phyloP scores from a whole-genome alignment of 2,329 filamentous ascomycete species.

The Colletotrichum orbiculare region DNA sequence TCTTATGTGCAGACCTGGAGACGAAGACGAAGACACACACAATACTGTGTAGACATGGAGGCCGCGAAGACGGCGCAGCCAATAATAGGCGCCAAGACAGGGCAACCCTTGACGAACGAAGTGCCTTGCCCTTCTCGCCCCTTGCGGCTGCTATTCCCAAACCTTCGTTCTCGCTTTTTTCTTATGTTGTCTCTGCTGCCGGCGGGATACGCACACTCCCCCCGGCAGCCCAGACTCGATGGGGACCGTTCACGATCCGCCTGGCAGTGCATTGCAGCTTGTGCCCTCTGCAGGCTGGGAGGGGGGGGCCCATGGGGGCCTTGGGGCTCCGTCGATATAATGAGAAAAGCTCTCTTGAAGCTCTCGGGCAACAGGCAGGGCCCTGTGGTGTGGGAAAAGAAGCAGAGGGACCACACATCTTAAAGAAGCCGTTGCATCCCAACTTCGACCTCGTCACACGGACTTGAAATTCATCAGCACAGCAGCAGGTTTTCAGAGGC shows the following conservation, averaged over 20 bases:
- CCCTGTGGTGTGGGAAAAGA: background rate
- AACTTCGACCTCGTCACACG: constrained; percentile 5
- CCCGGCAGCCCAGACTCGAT: background rate
- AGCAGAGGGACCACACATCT: background rate
- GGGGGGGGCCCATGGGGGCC: too few species aligned
- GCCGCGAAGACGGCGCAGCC: constrained; percentile 5
- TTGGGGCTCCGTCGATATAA: too few species aligned
- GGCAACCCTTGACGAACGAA: constrained; percentile 1
- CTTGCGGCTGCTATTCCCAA: constrained; percentile 6
- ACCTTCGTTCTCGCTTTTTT: constrained; percentile 11
- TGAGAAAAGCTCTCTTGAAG: constrained; percentile 3
- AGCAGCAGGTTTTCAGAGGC: background rate
- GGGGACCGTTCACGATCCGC: constrained; percentile 18
- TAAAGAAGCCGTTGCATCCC: constrained; percentile 20
- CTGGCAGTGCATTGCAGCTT: background rate
- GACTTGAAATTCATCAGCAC: constrained; percentile 7
- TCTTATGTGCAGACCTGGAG: too few species aligned
- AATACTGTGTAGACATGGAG: constrained; percentile 6
- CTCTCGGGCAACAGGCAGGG: background rate
- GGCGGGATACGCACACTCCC: constrained; percentile 27
- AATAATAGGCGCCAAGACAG: constrained; percentile 23
- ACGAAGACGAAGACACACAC: background rate
- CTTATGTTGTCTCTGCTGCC: constrained; percentile 3
- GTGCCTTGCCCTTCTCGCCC: constrained; percentile 18
- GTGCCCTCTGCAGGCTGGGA: too few species aligned